Base-by-base conservation (phyloP, 345 rosid genomes). In the Citrus mangshanensis region DNA sequence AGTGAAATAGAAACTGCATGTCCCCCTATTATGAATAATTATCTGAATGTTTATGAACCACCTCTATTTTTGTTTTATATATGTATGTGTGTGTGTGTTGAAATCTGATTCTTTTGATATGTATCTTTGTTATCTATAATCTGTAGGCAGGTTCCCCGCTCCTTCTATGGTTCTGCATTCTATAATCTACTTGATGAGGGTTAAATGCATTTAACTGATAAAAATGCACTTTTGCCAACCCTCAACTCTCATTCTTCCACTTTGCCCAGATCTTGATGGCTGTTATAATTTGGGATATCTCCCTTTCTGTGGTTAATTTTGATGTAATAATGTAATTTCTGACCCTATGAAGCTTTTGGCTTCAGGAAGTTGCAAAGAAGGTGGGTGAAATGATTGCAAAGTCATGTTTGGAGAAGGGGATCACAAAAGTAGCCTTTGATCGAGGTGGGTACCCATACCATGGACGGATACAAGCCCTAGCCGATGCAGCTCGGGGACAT, bases 401-500 rank as follows among this genome's bases (percentile, higher is more conserved):
- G 78, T 82, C 93, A 9, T 95, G 98, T 78, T 77, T 93, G 85
- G 99, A 93, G 88, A 91, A 92, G 85, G 99, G 98, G 65, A 93
- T 93, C 81, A 82, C 89, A 24, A 92, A 91, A 82, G 98, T 95
- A 37, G 96, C 97, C 22, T 95, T 93, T 65, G 97, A 95, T 79
- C 88, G 95, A 70, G 98, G 97, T 62, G 99, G 99, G 35, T 95
- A 90, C 76, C 97, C 89, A 30, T 93, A 95, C 87, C 98, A 95
- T 84, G 99, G 99, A 68, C 95, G 97, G 1, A 79, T 93, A 59
- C 82, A 89, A 78, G 99, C 94, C 69, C 86, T 95, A 61, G 98
- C 97, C 0, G 86, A 88, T 82, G 93, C 97, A 37, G 98, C 97
- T 40, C 88, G 99, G 77, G 97, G 90, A 76, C 80, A 90, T 61